Evolutionary conservation across 106 monocot species (phyloP), one percentile per base, ranked within the genome.

Genomic region (Dioscorea dumetorum): DNA sequence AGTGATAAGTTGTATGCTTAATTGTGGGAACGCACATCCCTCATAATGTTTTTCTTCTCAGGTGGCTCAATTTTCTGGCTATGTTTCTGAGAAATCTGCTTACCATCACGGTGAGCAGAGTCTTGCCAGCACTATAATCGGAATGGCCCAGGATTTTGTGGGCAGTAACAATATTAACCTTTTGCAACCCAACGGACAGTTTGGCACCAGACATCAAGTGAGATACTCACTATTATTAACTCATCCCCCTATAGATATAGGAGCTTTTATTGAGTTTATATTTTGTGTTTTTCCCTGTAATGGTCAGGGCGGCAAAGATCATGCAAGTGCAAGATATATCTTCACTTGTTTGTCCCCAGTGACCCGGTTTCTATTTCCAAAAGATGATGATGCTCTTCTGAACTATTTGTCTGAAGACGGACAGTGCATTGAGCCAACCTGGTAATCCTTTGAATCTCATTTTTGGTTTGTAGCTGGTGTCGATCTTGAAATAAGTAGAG

Each of bases 51-150:
- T 49, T 24, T 49, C 34, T 34, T 31, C 61, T 3, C 74, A 83
- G 82, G 74, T 83, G 3, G 74, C 93, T 33, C 91, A 95, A 72
- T 91, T 95, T 57, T 84, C 81, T 19, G 91, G 91, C 60, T 95
- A 95, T 85, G 97, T 99, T 31, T 92, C 90, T 13, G 97, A 99
- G 71, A 89, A 93, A 75, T 99, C 92, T 59, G 97, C 97, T 1
- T 99, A 99, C 58, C 97, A 99, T 72, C 97, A 99, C 74, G 97
- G 91, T 50, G 91, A 99, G 70, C 83, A 85, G 70, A 88, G 88
- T 82, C 77, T 95, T 31, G 86, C 85, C 4, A 72, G 85, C 50
- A 88, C 91, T 0, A 91, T 95, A 51, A 74, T 86, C 67, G 95
- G 95, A 50, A 88, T 95, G 95, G 95, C 95, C 10, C 91, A 91